phyloP scores from a whole-genome alignment of 352 stramenopile species.

The Blastocystis sp. region DNA sequence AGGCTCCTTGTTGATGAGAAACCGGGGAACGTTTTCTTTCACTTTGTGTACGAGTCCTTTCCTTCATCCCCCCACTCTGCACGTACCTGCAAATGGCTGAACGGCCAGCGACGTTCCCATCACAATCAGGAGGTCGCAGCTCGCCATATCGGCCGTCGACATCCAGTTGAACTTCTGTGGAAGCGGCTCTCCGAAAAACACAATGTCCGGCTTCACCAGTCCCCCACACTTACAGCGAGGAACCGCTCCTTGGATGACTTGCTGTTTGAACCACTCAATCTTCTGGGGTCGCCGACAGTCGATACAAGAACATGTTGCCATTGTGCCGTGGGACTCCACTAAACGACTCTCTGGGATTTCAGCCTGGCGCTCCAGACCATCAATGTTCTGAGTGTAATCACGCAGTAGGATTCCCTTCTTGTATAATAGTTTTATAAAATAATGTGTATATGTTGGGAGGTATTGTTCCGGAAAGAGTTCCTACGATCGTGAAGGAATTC shows the following conservation, averaged over 20 bases:
- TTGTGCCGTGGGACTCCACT: constrained; percentile 83
- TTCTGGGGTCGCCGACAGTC: constrained; percentile 63
- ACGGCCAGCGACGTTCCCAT: constrained; percentile 94
- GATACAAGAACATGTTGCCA: constrained; percentile 78
- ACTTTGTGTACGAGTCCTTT: constrained; percentile 70
- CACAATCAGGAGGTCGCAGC: constrained; percentile 85
- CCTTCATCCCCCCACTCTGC: neutral
- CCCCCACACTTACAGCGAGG: constrained; percentile 70
- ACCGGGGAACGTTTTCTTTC: constrained; percentile 69
- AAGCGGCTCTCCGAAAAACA: constrained; percentile 89
- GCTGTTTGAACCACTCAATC: constrained; percentile 56
- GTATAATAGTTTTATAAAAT: constrained; percentile 81
- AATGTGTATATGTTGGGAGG: constrained; percentile 80
- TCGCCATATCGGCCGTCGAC: constrained; percentile 68
- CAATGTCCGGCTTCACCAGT: constrained; percentile 88
- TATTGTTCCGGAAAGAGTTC: constrained; percentile 71
- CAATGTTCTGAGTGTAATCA: constrained; percentile 94
- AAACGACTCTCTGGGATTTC: constrained; percentile 72
- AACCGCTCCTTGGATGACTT: constrained; percentile 56
- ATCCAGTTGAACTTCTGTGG: constrained; percentile 72
- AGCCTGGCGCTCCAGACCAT: constrained; percentile 80
- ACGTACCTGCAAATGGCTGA: constrained; percentile 73
- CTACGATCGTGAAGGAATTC: constrained; percentile 16
- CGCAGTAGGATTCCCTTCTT: constrained; percentile 78
- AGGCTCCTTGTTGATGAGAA: constrained; percentile 78